These are phyloP conservation scores for Hirsutella minnesotensis DNA, from an alignment of 2,329 filamentous ascomycete genomes.

Conservation along the genomic window DNA sequence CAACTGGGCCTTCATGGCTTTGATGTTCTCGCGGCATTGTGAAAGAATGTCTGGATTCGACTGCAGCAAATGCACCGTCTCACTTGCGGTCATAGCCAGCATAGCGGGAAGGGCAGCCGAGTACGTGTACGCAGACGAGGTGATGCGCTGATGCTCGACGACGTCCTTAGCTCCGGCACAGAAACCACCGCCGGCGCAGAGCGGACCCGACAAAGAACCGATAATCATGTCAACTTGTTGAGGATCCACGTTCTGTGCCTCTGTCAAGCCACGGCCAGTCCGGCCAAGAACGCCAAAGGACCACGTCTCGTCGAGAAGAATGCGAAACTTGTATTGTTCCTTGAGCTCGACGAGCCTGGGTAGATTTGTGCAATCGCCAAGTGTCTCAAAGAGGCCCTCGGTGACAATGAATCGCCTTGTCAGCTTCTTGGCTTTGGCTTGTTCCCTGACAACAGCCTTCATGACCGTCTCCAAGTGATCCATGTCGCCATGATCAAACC, in stretches of 20 bases:
- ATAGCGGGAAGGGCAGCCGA: slow-evolving; percentile 90
- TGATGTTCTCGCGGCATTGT: slow-evolving; percentile 76
- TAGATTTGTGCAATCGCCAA: slow-evolving; percentile 74
- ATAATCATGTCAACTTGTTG: slow-evolving; percentile 95
- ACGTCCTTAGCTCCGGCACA: slow-evolving; percentile 87
- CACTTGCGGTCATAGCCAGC: slow-evolving; percentile 88
- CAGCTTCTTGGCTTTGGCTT: slow-evolving; percentile 70
- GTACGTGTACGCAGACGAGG: slow-evolving; percentile 85
- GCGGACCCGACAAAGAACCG: slow-evolving; percentile 77
- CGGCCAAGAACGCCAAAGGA: slow-evolving; percentile 90
- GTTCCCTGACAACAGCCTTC: slow-evolving; percentile 76
- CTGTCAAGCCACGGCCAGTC: slow-evolving; percentile 83
- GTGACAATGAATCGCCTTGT: slow-evolving; percentile 93
- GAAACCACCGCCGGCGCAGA: slow-evolving; percentile 91
- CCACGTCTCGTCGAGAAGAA: slow-evolving; percentile 95
- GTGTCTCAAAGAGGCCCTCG: slow-evolving; percentile 84
- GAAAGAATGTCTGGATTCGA: slow-evolving; percentile 72
- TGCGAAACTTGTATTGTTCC: slow-evolving; percentile 91
- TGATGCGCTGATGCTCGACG: slow-evolving; percentile 91
- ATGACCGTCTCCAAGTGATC: slow-evolving; percentile 80
- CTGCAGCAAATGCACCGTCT: slow-evolving; percentile 77
- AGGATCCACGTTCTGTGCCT: slow-evolving; percentile 92
- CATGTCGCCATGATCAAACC: slow-evolving; percentile 96
- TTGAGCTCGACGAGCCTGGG: slow-evolving; percentile 89
- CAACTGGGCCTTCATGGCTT: slow-evolving; percentile 72